Percentiles rank a stretch among this genome's conserved stretches.
These are phyloP conservation scores for Perilla frutescens DNA, from an alignment of 257 asterid genomes.

Conservation along the genomic window DNA sequence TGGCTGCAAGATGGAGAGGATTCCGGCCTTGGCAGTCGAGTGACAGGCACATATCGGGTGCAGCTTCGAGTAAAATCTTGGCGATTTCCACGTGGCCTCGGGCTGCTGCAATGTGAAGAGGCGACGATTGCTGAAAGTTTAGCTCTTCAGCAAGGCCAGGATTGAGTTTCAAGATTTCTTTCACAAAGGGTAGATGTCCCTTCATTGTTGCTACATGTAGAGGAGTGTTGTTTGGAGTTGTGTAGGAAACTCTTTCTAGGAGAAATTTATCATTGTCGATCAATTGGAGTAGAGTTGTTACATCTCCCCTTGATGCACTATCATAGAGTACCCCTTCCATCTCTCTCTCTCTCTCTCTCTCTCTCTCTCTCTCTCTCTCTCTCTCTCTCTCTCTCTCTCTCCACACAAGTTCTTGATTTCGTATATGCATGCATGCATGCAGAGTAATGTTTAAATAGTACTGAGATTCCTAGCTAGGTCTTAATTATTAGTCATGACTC, in stretches of 20 bases:
- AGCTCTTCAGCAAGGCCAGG: conserved; percentile 42
- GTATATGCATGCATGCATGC: not conserved
- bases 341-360: not conserved
- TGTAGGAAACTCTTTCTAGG: conserved; percentile 35
- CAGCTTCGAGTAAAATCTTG: conserved; percentile 23
- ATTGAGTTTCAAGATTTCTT: conserved; percentile 34
- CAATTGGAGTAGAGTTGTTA: conserved; percentile 25
- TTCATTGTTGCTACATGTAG: too few species aligned
- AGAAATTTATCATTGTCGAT: conserved; percentile 40
- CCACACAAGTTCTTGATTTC: not conserved
- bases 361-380: conserved; percentile 12
- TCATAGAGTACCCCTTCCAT: conserved; percentile 41
- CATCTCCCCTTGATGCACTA: conserved; percentile 47
- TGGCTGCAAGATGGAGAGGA: too few species aligned
- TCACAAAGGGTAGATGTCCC: conserved; percentile 16
- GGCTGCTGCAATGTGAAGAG: conserved; percentile 52
- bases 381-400: not conserved
- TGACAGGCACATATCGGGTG: conserved; percentile 48
- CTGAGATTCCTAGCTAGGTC: not conserved
- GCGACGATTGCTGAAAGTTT: conserved; percentile 44
- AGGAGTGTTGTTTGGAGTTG: too few species aligned
- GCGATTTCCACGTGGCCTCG: conserved; percentile 30
- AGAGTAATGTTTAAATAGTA: not conserved
- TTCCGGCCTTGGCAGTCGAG: conserved; percentile 47
- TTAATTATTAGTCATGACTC: not conserved